Percentiles rank a stretch among this genome's conserved stretches.
Conservation (phyloP, 2,329 filamentous ascomycete genomes). For the Ophiostoma montium region DNA sequence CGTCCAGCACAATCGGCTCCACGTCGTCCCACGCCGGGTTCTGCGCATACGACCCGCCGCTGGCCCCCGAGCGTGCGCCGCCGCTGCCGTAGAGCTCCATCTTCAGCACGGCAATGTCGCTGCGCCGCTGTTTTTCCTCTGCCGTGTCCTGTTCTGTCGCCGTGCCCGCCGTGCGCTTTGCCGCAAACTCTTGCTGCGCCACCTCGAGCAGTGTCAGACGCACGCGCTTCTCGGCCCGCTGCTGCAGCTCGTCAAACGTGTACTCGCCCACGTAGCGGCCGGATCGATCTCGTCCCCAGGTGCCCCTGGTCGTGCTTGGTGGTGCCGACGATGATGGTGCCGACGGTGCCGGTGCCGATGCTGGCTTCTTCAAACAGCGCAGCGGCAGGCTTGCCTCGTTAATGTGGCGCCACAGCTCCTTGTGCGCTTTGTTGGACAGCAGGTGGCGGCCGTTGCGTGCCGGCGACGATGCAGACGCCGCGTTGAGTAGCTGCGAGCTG, state of each 20-base stretch:
- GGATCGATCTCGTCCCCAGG: constrained; percentile 37
- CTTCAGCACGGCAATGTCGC: constrained; percentile 35
- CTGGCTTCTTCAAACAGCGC: constrained; percentile 23
- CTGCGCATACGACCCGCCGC: constrained; percentile 39
- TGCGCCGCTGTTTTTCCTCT: constrained; percentile 31
- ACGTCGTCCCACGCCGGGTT: constrained; percentile 77
- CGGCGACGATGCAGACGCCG: constrained; percentile 24
- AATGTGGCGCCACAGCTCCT: constrained; percentile 43
- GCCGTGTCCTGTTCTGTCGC: constrained; percentile 22
- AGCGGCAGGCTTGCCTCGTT: constrained; percentile 37
- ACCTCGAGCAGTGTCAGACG: constrained; percentile 29
- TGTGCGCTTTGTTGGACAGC: constrained; percentile 32
- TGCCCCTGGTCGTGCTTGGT: no score
- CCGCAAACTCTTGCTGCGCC: constrained; percentile 30
- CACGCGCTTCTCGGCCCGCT: constrained; percentile 27
- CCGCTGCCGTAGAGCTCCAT: constrained; percentile 41
- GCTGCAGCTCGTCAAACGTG: constrained; percentile 29
- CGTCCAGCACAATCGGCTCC: constrained; percentile 66
- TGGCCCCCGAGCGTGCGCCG: no score
- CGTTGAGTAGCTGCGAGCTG: constrained; percentile 31
- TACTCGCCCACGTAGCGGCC: constrained; percentile 37
- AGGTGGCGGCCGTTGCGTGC: constrained; percentile 4
- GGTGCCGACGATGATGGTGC: constrained; percentile 11
- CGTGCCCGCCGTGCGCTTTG: constrained; percentile 19
- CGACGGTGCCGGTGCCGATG: neutral